Evolutionary conservation across 768 basidiomycete species (phyloP), one percentile per base, ranked within the genome.

Genomic region (Boletus tomentosulus): DNA sequence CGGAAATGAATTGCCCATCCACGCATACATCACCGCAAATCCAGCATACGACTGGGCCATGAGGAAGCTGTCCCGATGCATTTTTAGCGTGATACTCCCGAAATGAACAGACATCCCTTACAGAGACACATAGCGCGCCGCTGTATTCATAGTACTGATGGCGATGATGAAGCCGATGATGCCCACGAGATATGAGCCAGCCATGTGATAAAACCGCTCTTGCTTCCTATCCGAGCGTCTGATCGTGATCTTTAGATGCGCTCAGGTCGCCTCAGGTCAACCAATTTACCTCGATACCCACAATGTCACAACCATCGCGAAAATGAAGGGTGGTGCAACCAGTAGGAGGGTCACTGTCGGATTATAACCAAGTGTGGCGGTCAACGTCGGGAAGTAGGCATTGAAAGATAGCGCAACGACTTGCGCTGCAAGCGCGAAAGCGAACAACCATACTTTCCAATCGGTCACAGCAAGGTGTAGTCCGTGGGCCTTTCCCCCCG

Each of bases 391-490:
- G 74, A 91, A 92, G 68, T 84, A 89, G n/a, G 83, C 85, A 66
- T 87, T 86, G 78, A 92, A 92, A 10, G 83, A 83, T 6, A 89
- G 62, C 11, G 85, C 81, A 38, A 85, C 66, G 12, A 59, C 65
- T 63, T 59, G 49, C 6, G 63, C 46, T 3, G 57, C n/a, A 51
- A 57, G 42, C 12, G 84, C 78, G 27, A 89, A 54, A 16, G 87
- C 78, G 43, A 93, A 76, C 78, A 80, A 85, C 86, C 88, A 93
- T 35, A 93, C 86, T 68, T 83, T 87, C 86, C 84, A 83, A 64
- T 93, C 91, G 24, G 73, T 76, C 53, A 89, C 38, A n/a, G 87
- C 86, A 57, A 85, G 66, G 31, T 69, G 60, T 8, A 91, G 62
- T 8, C 87, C 87, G 33, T 72, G 66, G 11, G 69, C 58, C 38